Evolutionary conservation across 352 stramenopile species (phyloP), one percentile per base, ranked within the genome.

Genomic region (Elongisporangium prolatum): DNA sequence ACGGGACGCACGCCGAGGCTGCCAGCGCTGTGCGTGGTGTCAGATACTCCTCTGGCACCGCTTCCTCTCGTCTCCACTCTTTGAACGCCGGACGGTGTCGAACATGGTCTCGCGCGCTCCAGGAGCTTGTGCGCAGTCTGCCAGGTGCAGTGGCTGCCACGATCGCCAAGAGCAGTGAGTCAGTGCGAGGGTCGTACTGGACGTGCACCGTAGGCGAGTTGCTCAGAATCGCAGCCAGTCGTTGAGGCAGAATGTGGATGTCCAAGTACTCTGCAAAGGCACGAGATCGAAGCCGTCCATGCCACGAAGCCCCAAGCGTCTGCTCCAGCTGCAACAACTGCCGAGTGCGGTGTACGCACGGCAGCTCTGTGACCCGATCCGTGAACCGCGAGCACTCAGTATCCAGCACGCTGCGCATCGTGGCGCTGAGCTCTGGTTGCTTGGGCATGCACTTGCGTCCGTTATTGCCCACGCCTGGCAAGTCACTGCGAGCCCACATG

Each of bases 81-180:
- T 79, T 85, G 49, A 90, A 88, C 21, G 75, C 71, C 18, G 79
- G 77, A 8, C 80, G 76, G 28, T 90, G 79, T 22, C 81, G 84
- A 13, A 93, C 79, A n/a, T 77, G 63, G 48, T 90, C 77, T 4
- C 60, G 52, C 8, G 84, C 80, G 7, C 54, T 68, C 84, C 84
- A 93, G 2, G 60, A 63, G 4, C 66, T 64, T 2, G 72, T 72
- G 21, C 73, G 61, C 16, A 87, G 76, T 1, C 80, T 63, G 0
- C 81, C 84, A 16, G 77, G 69, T 9, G 81, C 72, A 2, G 77
- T 91, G 9, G 72, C 62, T 1, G 65, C 65, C 16, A 89, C 58
- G 1, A 44, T 74, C 13, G 75, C 77, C 20, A 93, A 17, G 14
- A 91, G 54, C 4, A 90, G 62, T 14, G 76, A 72, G 52, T 93